Percentiles rank a stretch among this genome's conserved stretches.
Conservation (phyloP, 2,329 filamentous ascomycete genomes). For the Ophiostoma quercus region DNA sequence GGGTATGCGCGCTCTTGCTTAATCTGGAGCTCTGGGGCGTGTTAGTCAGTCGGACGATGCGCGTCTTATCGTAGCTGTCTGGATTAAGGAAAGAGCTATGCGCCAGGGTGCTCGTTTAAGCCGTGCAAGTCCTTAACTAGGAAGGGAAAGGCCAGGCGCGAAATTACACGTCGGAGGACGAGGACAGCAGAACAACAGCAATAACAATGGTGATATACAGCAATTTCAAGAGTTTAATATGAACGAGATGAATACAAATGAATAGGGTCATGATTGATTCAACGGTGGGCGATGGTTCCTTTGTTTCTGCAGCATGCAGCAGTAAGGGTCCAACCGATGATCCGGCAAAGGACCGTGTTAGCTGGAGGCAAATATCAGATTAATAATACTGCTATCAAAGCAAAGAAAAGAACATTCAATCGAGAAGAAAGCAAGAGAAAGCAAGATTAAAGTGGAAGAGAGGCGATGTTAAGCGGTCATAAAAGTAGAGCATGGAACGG, state of each 20-base stretch:
- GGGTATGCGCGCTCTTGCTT: background rate
- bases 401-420: background rate
- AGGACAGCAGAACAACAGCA: background rate
- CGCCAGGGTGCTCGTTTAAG: slow-evolving; percentile 6
- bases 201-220: background rate
- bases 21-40: background rate
- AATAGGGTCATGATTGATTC: background rate
- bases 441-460: background rate
- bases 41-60: background rate
- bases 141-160: slow-evolving; percentile 2
- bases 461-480: background rate
- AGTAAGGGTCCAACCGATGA: slow-evolving; percentile 3
- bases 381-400: background rate
- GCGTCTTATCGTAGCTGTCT: slow-evolving; percentile 17
- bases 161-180: background rate
- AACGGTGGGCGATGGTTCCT: background rate
- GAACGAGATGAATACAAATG: background rate
- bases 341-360: background rate
- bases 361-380: background rate
- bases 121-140: background rate
- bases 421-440: background rate
- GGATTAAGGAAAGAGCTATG: slow-evolving; percentile 14
- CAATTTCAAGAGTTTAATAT: no score
- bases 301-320: background rate
- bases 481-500: background rate